phyloP scores from a whole-genome alignment of 2,329 filamentous ascomycete genomes.

The Tolypocladium nubicola region DNA sequence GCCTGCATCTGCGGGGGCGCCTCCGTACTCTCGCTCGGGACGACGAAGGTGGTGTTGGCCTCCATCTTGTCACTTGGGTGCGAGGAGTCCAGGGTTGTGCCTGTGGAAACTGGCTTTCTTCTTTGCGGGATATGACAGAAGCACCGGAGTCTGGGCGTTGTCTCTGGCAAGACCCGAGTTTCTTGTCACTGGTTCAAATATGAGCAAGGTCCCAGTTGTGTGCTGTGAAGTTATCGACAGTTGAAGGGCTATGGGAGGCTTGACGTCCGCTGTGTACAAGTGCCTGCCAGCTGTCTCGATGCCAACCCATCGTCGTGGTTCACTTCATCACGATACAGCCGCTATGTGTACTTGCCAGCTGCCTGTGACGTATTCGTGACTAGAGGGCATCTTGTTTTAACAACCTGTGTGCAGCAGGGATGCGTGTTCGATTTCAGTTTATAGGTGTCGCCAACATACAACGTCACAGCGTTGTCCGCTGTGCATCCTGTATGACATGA shows the following conservation, averaged over 20 bases:
- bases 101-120: no score
- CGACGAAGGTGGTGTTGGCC: background rate
- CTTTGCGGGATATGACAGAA: no score
- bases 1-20: background rate
- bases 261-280: background rate
- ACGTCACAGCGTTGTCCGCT: background rate
- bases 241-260: background rate
- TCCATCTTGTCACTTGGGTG: background rate
- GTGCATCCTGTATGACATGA: background rate
- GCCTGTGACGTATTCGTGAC: background rate
- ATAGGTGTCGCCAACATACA: background rate
- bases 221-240: background rate
- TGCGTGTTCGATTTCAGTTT: background rate
- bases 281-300: background rate
- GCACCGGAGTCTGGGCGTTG: no score
- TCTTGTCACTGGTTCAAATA: no score
- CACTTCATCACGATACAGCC: background rate
- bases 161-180: no score
- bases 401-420: background rate
- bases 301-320: background rate
- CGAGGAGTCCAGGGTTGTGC: background rate
- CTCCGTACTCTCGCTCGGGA: background rate
- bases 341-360: background rate
- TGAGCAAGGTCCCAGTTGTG: no score
- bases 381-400: background rate